Base-by-base conservation (phyloP, 257 asterid species). In the Solanum piurae region DNA sequence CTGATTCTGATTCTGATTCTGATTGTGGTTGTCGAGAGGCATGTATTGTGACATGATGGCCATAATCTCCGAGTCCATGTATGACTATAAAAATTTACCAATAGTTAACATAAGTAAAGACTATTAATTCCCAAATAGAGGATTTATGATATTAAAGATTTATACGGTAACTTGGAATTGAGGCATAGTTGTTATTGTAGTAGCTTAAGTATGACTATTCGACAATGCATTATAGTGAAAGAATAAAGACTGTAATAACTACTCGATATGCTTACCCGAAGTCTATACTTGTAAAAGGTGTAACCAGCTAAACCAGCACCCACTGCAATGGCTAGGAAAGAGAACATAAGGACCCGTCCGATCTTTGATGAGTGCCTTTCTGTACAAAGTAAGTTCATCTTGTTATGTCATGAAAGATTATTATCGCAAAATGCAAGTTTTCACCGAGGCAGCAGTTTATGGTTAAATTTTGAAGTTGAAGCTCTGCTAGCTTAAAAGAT, bases 41-140 rank as follows among this genome's bases (percentile, higher is more conserved):
- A 96, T 95, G 90, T 96, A 96, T 89, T 96, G 99, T 0, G 99
- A 93, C 99, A 96, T 96, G 84, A 96, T 95, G 16, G 99, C 99
- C 98, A 95, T 96, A 74, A 96, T 94, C 96, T 96, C 99, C 2
- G 98, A 91, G 92, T 96, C 98, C 99, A 96, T 96, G 88, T 96
- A 96, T 33, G 99, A 95, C 99, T 96, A 82, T 0, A 79, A 10
- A 82, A 82, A 9, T 49, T 82, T 49, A 82, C n/a, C 44, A 82
- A 49, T 82, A 20, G 86, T 82, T 82, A 82, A 94, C 91, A 90
- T 52, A 83, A 23, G 73, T 12, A 4, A n/a, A 38, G 7, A 62
- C 11, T 14, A 0, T 16, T 29, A 29, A 29, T 29, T 14, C 77
- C n/a, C n/a, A 71, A 31, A 71, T 7, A 33, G 25, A 33, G 1